Percentiles rank a stretch among this genome's conserved stretches.
Conservation (phyloP, 345 rosid genomes). For the Hibiscus mutabilis region DNA sequence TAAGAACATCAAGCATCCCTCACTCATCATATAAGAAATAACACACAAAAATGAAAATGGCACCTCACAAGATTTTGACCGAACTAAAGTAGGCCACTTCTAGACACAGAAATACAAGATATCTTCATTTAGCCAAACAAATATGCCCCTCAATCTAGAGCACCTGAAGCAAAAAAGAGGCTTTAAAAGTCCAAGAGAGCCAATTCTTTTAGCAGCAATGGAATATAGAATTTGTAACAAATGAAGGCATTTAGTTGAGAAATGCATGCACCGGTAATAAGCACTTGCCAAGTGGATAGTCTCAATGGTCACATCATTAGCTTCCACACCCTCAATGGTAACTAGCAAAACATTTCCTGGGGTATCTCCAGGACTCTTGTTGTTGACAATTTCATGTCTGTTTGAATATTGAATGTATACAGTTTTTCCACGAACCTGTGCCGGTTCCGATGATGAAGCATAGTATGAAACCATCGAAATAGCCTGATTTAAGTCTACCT, state of each 20-base stretch:
- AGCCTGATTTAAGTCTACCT: slow-evolving; percentile 88
- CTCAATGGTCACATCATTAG: slow-evolving; percentile 90
- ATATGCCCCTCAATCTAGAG: neutral
- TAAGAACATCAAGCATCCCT: neutral
- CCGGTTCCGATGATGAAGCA: slow-evolving; percentile 96
- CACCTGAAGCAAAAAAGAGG: neutral
- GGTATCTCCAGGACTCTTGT: slow-evolving; percentile 93
- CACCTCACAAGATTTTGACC: neutral
- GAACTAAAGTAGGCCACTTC: neutral
- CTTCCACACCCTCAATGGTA: slow-evolving; percentile 97
- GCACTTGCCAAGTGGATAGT: slow-evolving; percentile 83
- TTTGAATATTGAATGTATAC: slow-evolving; percentile 95
- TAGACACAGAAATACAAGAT: neutral
- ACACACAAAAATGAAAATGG: neutral
- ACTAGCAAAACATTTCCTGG: slow-evolving; percentile 95
- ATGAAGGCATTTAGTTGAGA: neutral
- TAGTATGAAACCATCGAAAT: slow-evolving; percentile 95
- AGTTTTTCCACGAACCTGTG: slow-evolving; percentile 91
- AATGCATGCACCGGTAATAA: neutral
- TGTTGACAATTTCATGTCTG: slow-evolving; percentile 93
- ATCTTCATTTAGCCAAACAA: neutral
- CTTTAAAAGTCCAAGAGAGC: neutral
- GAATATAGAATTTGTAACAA: neutral
- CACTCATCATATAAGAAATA: neutral
- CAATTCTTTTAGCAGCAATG: neutral